A percentile compares a stretch with the other conserved stretches of the same genome.
phyloP scores from a whole-genome alignment of 2,329 filamentous ascomycete genomes.

The Botrytis galanthina region DNA sequence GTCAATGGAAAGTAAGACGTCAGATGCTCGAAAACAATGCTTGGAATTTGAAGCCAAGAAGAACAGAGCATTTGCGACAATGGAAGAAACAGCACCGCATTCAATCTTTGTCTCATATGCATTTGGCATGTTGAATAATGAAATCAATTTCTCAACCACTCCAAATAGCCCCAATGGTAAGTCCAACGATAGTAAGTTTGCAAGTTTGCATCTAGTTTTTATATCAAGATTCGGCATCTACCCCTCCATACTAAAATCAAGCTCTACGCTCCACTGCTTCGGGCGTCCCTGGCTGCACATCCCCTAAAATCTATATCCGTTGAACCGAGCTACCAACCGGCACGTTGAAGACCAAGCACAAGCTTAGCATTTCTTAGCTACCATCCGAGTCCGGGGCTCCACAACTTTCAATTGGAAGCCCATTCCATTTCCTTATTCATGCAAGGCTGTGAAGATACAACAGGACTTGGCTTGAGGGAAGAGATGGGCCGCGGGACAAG shows the following conservation, averaged over 20 bases:
- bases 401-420: conserved; percentile 10
- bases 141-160: neutral
- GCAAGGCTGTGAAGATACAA: conserved; percentile 12
- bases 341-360: conserved; percentile 15
- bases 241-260: neutral
- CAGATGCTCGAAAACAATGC: conserved; percentile 3
- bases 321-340: conserved; percentile 19
- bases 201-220: neutral
- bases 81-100: conserved; percentile 8
- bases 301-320: conserved; percentile 9
- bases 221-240: neutral
- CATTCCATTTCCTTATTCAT: conserved; percentile 10
- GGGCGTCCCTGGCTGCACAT: neutral
- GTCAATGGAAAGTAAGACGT: neutral
- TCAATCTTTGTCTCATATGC: conserved; percentile 14
- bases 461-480: neutral
- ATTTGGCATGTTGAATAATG: conserved; percentile 10
- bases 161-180: neutral
- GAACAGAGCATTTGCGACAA: conserved; percentile 2
- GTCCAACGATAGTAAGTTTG: neutral
- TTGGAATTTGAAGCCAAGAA: neutral
- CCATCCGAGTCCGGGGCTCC: conserved; percentile 8
- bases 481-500: conserved; percentile 17
- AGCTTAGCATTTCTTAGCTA: conserved; percentile 12
- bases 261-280: neutral